Conservation (phyloP, 805 yeast species). For the Candida berthetii region DNA sequence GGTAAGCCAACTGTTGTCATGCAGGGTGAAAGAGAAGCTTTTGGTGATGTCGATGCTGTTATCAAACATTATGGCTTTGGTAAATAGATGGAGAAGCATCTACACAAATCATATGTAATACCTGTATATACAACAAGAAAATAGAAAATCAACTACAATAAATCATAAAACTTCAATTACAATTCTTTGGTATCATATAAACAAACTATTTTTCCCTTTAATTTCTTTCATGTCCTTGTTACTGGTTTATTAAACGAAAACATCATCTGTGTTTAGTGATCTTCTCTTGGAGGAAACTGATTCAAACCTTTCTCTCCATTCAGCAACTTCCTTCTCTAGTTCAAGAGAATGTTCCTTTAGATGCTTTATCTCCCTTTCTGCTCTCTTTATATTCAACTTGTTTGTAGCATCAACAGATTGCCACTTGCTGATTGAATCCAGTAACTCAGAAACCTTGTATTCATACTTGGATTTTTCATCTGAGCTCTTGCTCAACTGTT, state of each 20-base stretch:
- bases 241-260: slow-evolving; percentile 18
- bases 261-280: slow-evolving; percentile 14
- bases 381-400: slow-evolving; percentile 34
- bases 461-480: slow-evolving; percentile 55
- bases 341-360: slow-evolving; percentile 45
- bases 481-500: slow-evolving; percentile 44
- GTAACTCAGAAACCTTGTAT: slow-evolving; percentile 40
- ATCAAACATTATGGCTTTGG: slow-evolving; percentile 74
- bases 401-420: slow-evolving; percentile 40
- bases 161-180: not conserved
- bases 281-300: slow-evolving; percentile 13
- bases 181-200: no score
- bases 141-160: not conserved
- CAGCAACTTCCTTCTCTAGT: slow-evolving; percentile 50
- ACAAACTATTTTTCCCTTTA: not conserved
- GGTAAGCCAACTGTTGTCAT: slow-evolving; percentile 81
- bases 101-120: no score
- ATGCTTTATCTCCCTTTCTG: slow-evolving; percentile 51
- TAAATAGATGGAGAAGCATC: not conserved
- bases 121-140: no score
- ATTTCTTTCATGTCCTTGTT: not conserved
- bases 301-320: slow-evolving; percentile 42
- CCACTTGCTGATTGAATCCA: slow-evolving; percentile 33
- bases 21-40: slow-evolving; percentile 80
- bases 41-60: slow-evolving; percentile 75